Conservation (phyloP, 2,329 filamentous ascomycete species). For the Berkeleyomyces rouxiae region DNA sequence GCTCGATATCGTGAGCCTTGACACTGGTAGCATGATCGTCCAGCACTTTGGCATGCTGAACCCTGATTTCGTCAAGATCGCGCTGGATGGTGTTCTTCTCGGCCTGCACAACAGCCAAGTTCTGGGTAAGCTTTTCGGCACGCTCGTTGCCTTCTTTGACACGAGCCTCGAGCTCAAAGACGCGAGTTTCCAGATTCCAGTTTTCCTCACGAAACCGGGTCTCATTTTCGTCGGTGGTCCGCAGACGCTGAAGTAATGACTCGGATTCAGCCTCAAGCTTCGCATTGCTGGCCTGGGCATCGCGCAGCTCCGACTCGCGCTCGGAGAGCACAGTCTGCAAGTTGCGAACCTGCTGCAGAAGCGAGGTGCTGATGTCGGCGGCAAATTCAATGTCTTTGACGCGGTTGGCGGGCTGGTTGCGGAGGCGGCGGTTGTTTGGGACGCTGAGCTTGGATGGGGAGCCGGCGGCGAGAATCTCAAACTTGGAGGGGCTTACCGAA, state of each 20-base stretch:
- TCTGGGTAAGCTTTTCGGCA: conserved; percentile 65
- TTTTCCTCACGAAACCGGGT: conserved; percentile 96
- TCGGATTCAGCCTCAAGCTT: conserved; percentile 74
- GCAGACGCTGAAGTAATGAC: conserved; percentile 61
- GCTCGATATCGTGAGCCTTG: conserved; percentile 78
- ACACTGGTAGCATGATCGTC: conserved; percentile 64
- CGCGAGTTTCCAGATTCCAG: conserved; percentile 86
- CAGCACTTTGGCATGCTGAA: conserved; percentile 56
- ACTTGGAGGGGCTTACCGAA: conserved; percentile 57
- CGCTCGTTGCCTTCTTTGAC: conserved; percentile 64
- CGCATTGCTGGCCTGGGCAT: conserved; percentile 43
- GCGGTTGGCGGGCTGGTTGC: conserved; percentile 76
- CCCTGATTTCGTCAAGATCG: conserved; percentile 80
- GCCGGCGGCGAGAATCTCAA: conserved; percentile 66
- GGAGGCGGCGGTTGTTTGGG: conserved; percentile 56
- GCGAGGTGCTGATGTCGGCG: conserved; percentile 90
- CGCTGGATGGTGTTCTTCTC: conserved; percentile 68
- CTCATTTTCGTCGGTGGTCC: conserved; percentile 79
- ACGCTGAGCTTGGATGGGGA: conserved; percentile 83
- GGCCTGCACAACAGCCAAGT: conserved; percentile 48
- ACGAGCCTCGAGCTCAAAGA: conserved; percentile 63
- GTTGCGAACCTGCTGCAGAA: conserved; percentile 86
- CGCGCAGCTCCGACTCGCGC: conserved; percentile 71
- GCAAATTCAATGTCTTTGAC: conserved; percentile 96
- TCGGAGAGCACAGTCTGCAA: conserved; percentile 72